These are phyloP conservation scores for Aureobasidium leucospermi DNA, from an alignment of 2,329 filamentous ascomycete genomes.

Conservation along the genomic window DNA sequence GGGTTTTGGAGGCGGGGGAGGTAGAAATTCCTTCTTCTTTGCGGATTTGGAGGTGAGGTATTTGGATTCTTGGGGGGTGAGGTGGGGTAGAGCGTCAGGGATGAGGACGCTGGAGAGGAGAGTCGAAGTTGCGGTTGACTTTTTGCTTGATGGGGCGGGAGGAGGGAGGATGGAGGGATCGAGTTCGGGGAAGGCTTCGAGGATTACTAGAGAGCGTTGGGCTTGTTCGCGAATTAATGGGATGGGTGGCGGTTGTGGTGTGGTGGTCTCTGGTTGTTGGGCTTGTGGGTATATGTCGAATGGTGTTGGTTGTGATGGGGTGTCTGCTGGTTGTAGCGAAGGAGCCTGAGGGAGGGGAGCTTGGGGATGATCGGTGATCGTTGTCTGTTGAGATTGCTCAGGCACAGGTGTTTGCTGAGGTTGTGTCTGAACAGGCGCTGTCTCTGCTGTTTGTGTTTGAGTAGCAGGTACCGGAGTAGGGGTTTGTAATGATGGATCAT, in stretches of 20 bases:
- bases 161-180: not conserved
- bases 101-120: constrained; percentile 52
- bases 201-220: constrained; percentile 26
- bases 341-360: constrained; percentile 13
- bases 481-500: constrained; percentile 2
- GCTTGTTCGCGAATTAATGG: constrained; percentile 28
- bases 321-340: too few species aligned
- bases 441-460: not conserved
- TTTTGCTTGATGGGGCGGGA: not conserved
- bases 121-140: constrained; percentile 16
- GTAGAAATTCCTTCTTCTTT: constrained; percentile 31
- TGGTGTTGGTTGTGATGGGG: constrained; percentile 5
- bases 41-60: constrained; percentile 47
- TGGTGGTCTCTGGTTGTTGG: constrained; percentile 5
- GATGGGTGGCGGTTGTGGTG: constrained; percentile 17
- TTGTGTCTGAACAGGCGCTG: constrained; percentile 14
- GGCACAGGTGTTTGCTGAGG: constrained; percentile 7
- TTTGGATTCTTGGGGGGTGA: constrained; percentile 43
- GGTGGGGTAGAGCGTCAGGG: constrained; percentile 39
- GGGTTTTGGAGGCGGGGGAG: constrained; percentile 26
- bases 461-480: not conserved
- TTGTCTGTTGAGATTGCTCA: not conserved
- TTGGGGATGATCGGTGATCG: constrained; percentile 12
- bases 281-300: not conserved
- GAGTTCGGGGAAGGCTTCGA: constrained; percentile 28